These are phyloP conservation scores for Neophaeococcomyces mojaviensis DNA, from an alignment of 2,329 filamentous ascomycete species.

Conservation along the genomic window DNA sequence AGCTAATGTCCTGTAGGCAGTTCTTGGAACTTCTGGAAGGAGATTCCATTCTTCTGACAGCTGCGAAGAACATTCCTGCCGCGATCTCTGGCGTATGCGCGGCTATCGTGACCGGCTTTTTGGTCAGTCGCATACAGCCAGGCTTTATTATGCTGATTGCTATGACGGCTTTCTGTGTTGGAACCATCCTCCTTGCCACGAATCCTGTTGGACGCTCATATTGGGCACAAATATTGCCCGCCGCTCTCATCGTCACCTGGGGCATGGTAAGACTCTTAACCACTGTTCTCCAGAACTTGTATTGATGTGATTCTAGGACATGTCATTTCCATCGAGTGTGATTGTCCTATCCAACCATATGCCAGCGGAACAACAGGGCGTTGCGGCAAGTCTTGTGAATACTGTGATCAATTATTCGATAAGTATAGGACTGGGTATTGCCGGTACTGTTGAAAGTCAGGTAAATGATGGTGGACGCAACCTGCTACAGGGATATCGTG, in stretches of 20 bases:
- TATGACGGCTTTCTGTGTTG: conserved; percentile 26
- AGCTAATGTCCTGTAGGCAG: conserved; percentile 21
- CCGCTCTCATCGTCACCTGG: conserved; percentile 49
- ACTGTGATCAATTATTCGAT: conserved; percentile 26
- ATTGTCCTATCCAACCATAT: conserved; percentile 26
- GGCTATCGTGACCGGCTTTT: conserved; percentile 23
- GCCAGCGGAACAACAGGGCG: conserved; percentile 23
- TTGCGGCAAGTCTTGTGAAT: conserved; percentile 24
- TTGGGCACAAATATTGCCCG: conserved; percentile 57
- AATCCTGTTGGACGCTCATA: conserved; percentile 33
- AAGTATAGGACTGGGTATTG: conserved; percentile 23
- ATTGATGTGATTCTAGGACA: conserved; percentile 11
- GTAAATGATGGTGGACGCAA: conserved; percentile 19
- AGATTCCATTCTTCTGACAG: conserved; percentile 23
- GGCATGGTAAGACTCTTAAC: conserved; percentile 10
- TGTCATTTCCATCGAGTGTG: conserved; percentile 24
- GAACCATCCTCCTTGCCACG: conserved; percentile 16
- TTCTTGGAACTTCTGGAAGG: conserved; percentile 25
- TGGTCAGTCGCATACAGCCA: conserved; percentile 22
- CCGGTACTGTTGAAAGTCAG: conserved; percentile 22
- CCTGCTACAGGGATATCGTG: conserved; percentile 21
- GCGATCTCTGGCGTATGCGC: conserved; percentile 28
- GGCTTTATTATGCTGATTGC: conserved; percentile 32
- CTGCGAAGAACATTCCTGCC: conserved; percentile 28
- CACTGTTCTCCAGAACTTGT: too few species aligned